Evolutionary conservation across 2,329 filamentous ascomycete genomes (phyloP), one percentile per base, ranked within the genome.

Genomic region (Aspergillus phoenicis): DNA sequence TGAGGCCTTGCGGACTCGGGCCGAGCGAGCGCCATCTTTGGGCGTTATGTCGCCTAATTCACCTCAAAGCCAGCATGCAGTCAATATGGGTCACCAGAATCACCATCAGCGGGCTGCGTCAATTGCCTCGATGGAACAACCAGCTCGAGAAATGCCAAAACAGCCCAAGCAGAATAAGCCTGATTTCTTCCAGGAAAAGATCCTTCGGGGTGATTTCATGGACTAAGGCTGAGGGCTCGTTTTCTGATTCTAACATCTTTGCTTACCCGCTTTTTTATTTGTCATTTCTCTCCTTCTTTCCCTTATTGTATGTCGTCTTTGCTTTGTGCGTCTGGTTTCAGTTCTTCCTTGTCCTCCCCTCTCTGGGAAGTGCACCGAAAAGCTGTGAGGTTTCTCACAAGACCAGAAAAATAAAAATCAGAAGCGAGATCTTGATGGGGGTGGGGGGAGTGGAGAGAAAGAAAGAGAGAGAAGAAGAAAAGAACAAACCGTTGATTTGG

Each of bases 131-230:
- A 84, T 86, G 82, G 85, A 87, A 69, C 82, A 81, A 55, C 85
- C 85, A 39, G 67, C 73, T 22, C 76, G 77, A 55, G 77, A 80
- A 57, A 75, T 81, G 36, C 74, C 77, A 17, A 78, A 77, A 60
- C 78, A 82, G 65, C 80, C 79, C 5, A 79, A 80, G 59, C 78
- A 84, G 66, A 82, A 83, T 45, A 96, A 94, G 82, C 93, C 94
- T 30, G 95, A 99, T 80, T 90, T 90, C 64, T 95, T 97, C 81
- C 93, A 97, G 78, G 95, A 99, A 84, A 88, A 96, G 68, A 98
- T 99, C 71, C 84, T 99, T 68, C 95, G 97, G 81, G 95, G 94
- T 49, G 95, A 99, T 73, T 98, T 99, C 72, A 97, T 98, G 93
- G 93, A 97, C 73, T 97, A 83, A 68, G 41, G 54, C 53, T 49